Base-by-base conservation (phyloP, 1,284 basidiomycete species). In the Boletus nobilissimus region DNA sequence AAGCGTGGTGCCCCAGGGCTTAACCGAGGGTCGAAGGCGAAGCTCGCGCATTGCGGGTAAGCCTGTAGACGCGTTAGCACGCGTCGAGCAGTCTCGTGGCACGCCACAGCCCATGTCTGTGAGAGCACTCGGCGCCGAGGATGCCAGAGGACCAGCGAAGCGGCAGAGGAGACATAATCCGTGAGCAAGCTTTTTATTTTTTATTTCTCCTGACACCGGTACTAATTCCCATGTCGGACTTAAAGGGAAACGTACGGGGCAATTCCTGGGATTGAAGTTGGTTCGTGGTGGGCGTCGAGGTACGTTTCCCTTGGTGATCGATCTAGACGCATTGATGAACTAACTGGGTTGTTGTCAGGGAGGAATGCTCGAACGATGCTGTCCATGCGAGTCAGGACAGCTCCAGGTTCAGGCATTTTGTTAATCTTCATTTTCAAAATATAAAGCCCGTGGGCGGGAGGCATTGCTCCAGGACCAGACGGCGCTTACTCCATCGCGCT, bases 401-500 rank as follows among this genome's bases (percentile, higher is more conserved):
- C 26, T 32, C 32, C 4, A 1, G 22, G 51, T 34, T 14, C 16
- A 34, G 8, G 19, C 19, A 3, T 46, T 5, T 38, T 73, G 38
- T 75, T 78, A 1, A 73, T 57, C 66, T 8, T 32, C 51, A 16
- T 36, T 51, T 75, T 38, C 80, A 92, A 26, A 64, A 34, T 3
- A 32, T 48, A 9, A 51, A 82, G 94, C 3, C 95, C 96, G 0
- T 93, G 91, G 89, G 96, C 97, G 3, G 94, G 90, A 39, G 96
- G 96, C 0, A 97, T 97, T 54, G 87, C 93, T 19, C 90, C 90
- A 8, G 92, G 92, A 8, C 86, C 87, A 3, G 78, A 92, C 3
- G 96, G 96, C 5, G 95, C 95, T 14, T 95, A 94, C 82, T 95
- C 93, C 70, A 90, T 97, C 18, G 95, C 94, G 5, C 89, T 97